Conservation (phyloP, 2,329 filamentous ascomycete species). For the Pseudopithomyces chartarum region DNA sequence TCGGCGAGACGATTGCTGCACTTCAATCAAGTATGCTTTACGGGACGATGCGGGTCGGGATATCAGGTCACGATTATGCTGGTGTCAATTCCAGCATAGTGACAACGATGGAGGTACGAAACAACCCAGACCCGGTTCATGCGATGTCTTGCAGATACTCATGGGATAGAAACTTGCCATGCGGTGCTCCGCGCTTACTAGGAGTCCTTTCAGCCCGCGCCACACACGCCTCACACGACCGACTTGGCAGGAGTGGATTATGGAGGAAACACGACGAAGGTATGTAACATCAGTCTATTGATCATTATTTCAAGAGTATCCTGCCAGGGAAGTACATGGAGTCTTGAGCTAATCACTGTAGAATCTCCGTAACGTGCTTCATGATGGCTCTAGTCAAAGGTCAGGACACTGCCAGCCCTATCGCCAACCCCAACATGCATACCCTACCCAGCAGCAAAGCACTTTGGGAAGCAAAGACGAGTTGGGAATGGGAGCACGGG, state of each 20-base stretch:
- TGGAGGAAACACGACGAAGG: slow-evolving; percentile 5
- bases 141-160: not conserved
- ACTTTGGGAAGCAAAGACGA: slow-evolving; percentile 5
- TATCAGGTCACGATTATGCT: not conserved
- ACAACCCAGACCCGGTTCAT: too few species aligned
- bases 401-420: not conserved
- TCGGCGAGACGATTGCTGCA: not conserved
- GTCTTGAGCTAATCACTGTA: not conserved
- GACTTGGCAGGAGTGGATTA: slow-evolving; percentile 10
- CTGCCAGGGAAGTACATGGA: too few species aligned
- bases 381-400: not conserved
- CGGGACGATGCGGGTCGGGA: not conserved
- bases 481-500: slow-evolving; percentile 1
- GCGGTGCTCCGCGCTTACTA: not conserved
- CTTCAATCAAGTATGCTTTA: not conserved
- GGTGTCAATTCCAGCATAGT: not conserved
- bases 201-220: not conserved
- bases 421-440: not conserved
- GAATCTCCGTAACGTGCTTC: not conserved
- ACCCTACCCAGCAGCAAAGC: not conserved
- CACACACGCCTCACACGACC: not conserved
- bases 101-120: not conserved
- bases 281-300: not conserved
- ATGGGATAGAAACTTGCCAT: not conserved
- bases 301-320: too few species aligned